Evolutionary conservation across 2,329 filamentous ascomycete genomes (phyloP), one percentile per base, ranked within the genome.

Genomic region (Ramichloridium luteum): DNA sequence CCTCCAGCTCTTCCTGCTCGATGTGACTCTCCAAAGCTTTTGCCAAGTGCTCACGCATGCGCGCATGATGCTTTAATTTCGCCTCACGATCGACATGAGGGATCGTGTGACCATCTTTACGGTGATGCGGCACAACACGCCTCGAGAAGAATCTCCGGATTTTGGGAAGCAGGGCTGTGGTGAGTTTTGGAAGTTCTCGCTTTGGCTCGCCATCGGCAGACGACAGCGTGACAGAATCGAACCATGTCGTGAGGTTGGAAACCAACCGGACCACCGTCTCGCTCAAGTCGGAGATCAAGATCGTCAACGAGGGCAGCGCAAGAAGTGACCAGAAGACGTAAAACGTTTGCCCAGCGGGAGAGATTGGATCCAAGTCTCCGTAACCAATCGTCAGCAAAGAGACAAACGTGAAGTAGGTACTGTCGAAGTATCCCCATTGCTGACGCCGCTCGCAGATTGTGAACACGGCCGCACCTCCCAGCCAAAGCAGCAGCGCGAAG

Each of bases 261-360:
- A 74, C 62, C 6, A 55, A 54, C 37, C 67, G 67, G 37, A 73
- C 64, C 6, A 70, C 61, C 1, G 67, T 70, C 36, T 67, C 64
- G 10, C 65, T 64, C 64, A 70, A 67, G 36, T 68, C 64, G 34
- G 56, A 63, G 41, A 68, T 70, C 18, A 69, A 54, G 14, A 69
- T 66, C 0, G 69, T 70, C 27, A 72, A 54, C 0, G 65, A 65
- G 0, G 68, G 68, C 0, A 72, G 59, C 0, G 68, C 68, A 6
- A 72, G 51, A 4, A 72, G 47, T 10, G 63, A 65, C 68, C 68
- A 72, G 37, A 72, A 62, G 1, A 72, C 65, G 43, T 71, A 72
- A 41, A 72, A 71, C 2, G 65, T 57, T 42, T 64, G 67, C 6
- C 65, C 65, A 9, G 62, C 58, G 39, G 70, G 70, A 30, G 58